Base-by-base conservation (phyloP, 2,329 filamentous ascomycete species). In the Xylariaceae sp. region DNA sequence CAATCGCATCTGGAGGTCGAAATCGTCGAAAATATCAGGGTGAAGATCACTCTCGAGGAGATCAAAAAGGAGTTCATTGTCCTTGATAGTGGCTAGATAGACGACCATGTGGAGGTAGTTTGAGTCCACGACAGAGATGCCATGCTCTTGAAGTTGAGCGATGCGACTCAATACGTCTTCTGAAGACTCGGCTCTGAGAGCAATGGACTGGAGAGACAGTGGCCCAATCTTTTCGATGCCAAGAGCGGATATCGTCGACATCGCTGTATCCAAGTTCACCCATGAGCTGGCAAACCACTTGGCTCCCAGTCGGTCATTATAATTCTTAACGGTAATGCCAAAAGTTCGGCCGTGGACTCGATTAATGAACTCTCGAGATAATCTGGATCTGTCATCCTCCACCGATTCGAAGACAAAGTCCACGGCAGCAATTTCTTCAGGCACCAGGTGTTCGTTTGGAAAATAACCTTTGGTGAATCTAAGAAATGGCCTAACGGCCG, bases 231-330 rank as follows among this genome's bases (percentile, higher is more conserved):
- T 75, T 41, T 83, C 78, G 4, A 95, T 76, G 2, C 89, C 89
- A 45, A 96, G 81, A 63, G 88, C 83, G 15, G 94, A 75, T 6
- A 89, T 80, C 27, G 82, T 82, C 3, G 66, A 61, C 49, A 95
- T 83, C 21, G 91, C 84, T 60, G 87, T 82, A 50, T 92, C 85
- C 8, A 92, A 76, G 1, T 86, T 83, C 18, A 94, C 80, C 70
- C 89, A 88, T 15, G 74, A 75, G 52, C 79, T 86, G 8, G 92
- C 92, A 68, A 96, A 92, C 75, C 91, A 85, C 58, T 86, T 83
- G n/a, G 92, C 88, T 15, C 89, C 87, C 24, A 95, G 80, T 0
- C 77, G 73, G 68, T 94, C 90, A 64, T 83, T 87, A 58, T 85
- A 81, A 7, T 73, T 71, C 55, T 80, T 83, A 29, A 73, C 72